Evolutionary conservation across 2,329 filamentous ascomycete genomes (phyloP), one percentile per base, ranked within the genome.

Genomic region (Drechslerella dactyloides): DNA sequence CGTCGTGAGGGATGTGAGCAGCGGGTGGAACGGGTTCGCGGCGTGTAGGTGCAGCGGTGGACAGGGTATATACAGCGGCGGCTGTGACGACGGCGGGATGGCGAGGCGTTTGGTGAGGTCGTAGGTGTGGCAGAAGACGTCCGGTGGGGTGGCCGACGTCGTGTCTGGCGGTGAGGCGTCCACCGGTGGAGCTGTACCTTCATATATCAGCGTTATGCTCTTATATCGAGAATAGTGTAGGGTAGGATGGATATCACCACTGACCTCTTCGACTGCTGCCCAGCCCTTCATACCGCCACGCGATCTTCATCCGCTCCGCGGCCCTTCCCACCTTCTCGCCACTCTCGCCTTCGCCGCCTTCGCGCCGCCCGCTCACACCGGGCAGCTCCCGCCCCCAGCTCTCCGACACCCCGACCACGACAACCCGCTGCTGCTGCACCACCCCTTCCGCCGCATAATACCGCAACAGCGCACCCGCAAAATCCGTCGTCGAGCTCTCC

Each of bases 391-490:
- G 84, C 40, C 87, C 86, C 94, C 94, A 97, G 52, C 84, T 83
- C 73, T 94, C 89, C 6, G 87, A 86, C 73, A 90, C 83, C 1
- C 92, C 93, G 40, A 97, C 83, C 2, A 96, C 86, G 80, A 97
- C 92, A 56, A 99, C 86, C 65, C 88, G 85, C 77, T 99, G 94
- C 0, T 91, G 92, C 78, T 99, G 94, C 4, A 96, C 86, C 2
- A 97, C 85, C 1, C 94, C 94, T 80, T 99, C 93, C 0, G 93
- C 93, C 0, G 92, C 93, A 80, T 91, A 99, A 79, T 94, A 97
- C 62, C 90, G 86, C 50, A 97, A 81, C 66, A 97, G 81, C 24
- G 90, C 86, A 1, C 93, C 91, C 0, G 90, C 88, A 81, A 96
- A 99, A 79, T 99, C 94, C 0, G 94, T 99, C 0, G 93, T 96